phyloP scores from a whole-genome alignment of 176 grass and related monocot genomes.

The Zea luxurians region DNA sequence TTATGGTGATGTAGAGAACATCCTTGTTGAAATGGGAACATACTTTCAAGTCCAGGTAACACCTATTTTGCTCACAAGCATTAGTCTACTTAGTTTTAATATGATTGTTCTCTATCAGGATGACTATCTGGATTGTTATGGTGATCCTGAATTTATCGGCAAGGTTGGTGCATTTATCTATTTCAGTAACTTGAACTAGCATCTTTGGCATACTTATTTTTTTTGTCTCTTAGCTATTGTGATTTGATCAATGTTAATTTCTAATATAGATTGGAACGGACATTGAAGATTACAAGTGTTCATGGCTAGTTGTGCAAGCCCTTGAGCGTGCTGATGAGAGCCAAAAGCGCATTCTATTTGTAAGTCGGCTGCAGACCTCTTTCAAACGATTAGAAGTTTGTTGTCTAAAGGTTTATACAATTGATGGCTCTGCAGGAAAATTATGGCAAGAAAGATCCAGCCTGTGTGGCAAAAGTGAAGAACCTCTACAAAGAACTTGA shows the following conservation, averaged over 20 bases:
- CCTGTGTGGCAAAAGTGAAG: constrained; percentile 89
- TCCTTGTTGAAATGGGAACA: constrained; percentile 96
- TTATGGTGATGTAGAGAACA: constrained; percentile 73
- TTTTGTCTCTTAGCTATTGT: constrained; percentile 1
- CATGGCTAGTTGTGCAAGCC: constrained; percentile 97
- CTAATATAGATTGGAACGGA: constrained; percentile 85
- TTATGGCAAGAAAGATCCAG: constrained; percentile 89
- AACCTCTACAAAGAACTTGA: constrained; percentile 78
- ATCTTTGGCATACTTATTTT: not conserved
- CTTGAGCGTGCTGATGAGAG: constrained; percentile 59
- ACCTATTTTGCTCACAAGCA: constrained; percentile 18
- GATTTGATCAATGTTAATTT: constrained; percentile 19
- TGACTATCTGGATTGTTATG: constrained; percentile 94
- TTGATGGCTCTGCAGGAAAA: constrained; percentile 63
- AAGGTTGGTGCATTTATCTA: constrained; percentile 57
- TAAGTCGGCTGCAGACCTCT: constrained; percentile 41
- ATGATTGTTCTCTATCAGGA: constrained; percentile 61
- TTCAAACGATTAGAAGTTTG: constrained; percentile 9
- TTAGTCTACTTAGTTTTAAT: not conserved
- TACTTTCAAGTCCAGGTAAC: constrained; percentile 97
- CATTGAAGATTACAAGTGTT: constrained; percentile 98
- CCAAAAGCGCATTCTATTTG: constrained; percentile 67
- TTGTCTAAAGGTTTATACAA: not conserved
- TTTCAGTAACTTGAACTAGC: not conserved
- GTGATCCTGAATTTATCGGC: constrained; percentile 89